Percentiles rank a stretch among this genome's conserved stretches.
Evolutionary conservation across 1,139 yeast species (phyloP).

Genomic region (Schizosaccharomyces versatilis): DNA sequence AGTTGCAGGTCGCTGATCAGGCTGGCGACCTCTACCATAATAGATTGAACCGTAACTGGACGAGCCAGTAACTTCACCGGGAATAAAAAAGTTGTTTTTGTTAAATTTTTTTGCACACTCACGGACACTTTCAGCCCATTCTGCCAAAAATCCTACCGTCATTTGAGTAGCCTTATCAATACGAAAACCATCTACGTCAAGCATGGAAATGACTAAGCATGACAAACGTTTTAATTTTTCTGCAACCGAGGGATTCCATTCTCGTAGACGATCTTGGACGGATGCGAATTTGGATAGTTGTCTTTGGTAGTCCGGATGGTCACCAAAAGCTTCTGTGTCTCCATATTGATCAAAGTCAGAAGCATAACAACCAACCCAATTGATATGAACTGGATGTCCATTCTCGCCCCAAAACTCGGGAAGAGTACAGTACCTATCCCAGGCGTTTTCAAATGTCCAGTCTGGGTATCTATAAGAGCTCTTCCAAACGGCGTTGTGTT

Average conservation of each 20-base stretch:
- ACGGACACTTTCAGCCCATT: slow-evolving; percentile 8
- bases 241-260: slow-evolving; percentile 9
- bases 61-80: slow-evolving; percentile 11
- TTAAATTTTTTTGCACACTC: slow-evolving; percentile 7
- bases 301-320: slow-evolving; percentile 9
- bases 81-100: slow-evolving; percentile 10
- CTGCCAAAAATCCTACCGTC: slow-evolving; percentile 9
- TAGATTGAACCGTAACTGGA: slow-evolving; percentile 10
- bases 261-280: slow-evolving; percentile 10
- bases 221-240: slow-evolving; percentile 9
- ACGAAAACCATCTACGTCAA: slow-evolving; percentile 10
- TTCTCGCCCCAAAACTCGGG: slow-evolving; percentile 10
- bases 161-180: slow-evolving; percentile 10
- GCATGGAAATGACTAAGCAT: slow-evolving; percentile 7
- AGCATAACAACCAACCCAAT: slow-evolving; percentile 7
- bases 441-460: slow-evolving; percentile 7
- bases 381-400: slow-evolving; percentile 7
- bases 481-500: slow-evolving; percentile 10
- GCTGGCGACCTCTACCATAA: slow-evolving; percentile 10
- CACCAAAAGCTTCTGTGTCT: slow-evolving; percentile 10
- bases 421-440: slow-evolving; percentile 5
- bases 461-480: slow-evolving; percentile 7
- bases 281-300: slow-evolving; percentile 11
- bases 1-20: slow-evolving; percentile 8
- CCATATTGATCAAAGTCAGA: slow-evolving; percentile 11